Evolutionary conservation across 1,139 yeast genomes (phyloP).

Genomic region (Blastobotrys raffinosifermentans): DNA sequence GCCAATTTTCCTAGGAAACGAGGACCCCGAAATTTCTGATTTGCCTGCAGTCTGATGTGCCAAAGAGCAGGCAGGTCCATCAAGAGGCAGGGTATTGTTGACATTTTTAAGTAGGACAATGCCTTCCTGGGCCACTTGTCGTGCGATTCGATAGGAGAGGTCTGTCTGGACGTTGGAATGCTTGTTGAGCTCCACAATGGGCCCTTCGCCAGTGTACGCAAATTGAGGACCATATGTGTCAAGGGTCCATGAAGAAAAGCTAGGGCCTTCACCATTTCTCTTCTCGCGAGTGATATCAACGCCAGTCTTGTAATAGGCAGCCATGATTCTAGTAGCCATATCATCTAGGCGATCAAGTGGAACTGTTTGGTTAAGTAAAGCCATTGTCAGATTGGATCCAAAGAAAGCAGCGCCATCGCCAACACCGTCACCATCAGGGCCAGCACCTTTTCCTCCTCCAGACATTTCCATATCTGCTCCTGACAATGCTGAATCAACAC

Average conservation of each 20-base stretch:
- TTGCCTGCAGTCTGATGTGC: too few relatives aligned
- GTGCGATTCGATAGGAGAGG: slow-evolving; percentile 46
- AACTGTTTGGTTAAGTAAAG: slow-evolving; percentile 51
- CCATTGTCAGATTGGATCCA: slow-evolving; percentile 53
- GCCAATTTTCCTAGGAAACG: slow-evolving; percentile 1
- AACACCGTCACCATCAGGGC: too few relatives aligned
- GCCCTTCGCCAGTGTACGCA: slow-evolving; percentile 48
- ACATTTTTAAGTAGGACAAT: slow-evolving; percentile 49
- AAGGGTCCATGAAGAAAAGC: slow-evolving; percentile 55
- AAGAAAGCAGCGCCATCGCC: slow-evolving; percentile 54
- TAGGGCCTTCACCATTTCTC: slow-evolving; percentile 39
- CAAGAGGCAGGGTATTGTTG: slow-evolving; percentile 47
- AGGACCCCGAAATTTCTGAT: too few relatives aligned
- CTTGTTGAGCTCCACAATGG: slow-evolving; percentile 48
- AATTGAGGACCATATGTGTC: slow-evolving; percentile 50
- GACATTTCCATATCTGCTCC: slow-evolving; percentile 70
- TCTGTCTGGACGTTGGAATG: slow-evolving; percentile 49
- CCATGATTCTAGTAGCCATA: slow-evolving; percentile 56
- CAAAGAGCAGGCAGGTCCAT: slow-evolving; percentile 4
- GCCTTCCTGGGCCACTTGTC: slow-evolving; percentile 53
- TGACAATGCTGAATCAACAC: slow-evolving; percentile 51
- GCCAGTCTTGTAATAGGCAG: slow-evolving; percentile 44
- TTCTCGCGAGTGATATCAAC: slow-evolving; percentile 22
- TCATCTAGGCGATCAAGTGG: slow-evolving; percentile 54
- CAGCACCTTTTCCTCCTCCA: slow-evolving; percentile 51